Evolutionary conservation across 2,329 filamentous ascomycete genomes (phyloP).

Genomic region (Aspergillus latus): DNA sequence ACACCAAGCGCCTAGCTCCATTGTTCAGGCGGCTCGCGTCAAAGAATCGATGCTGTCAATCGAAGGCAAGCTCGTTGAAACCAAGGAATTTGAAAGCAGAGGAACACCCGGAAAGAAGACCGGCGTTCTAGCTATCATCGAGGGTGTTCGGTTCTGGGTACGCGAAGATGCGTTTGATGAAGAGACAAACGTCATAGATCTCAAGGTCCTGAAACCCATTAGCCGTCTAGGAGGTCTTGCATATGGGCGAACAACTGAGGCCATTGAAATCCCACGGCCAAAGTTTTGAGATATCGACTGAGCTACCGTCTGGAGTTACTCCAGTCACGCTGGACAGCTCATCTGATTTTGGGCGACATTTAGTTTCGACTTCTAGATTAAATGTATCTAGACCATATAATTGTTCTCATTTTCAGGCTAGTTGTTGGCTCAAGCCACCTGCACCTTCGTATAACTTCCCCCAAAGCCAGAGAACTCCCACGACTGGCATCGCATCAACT

Average conservation of each 20-base stretch:
- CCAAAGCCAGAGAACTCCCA: not conserved
- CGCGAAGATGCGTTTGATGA: constrained; percentile 84
- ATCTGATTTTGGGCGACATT: not conserved
- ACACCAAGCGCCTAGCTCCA: constrained; percentile 64
- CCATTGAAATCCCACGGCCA: constrained; percentile 63
- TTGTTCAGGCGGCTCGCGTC: constrained; percentile 71
- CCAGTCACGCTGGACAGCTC: not conserved
- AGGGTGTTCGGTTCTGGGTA: constrained; percentile 86
- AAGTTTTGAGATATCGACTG: constrained; percentile 18
- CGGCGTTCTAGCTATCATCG: constrained; percentile 71
- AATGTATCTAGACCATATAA: not conserved
- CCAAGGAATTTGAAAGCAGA: constrained; percentile 74
- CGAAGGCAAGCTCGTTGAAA: constrained; percentile 74
- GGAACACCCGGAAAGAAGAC: constrained; percentile 71
- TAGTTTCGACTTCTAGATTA: not conserved
- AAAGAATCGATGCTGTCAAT: constrained; percentile 79
- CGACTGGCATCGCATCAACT: not conserved
- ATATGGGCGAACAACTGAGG: constrained; percentile 71
- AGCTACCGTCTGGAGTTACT: not conserved
- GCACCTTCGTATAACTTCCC: not conserved
- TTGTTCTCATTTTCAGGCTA: not conserved
- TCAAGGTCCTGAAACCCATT: constrained; percentile 72
- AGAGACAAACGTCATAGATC: constrained; percentile 71
- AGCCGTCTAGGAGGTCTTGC: constrained; percentile 81
- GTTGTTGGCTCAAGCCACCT: not conserved